A percentile compares a stretch with the other conserved stretches of the same genome.
Conservation (phyloP, 73 alveolate species). For the Paramecium pentaurelia region DNA sequence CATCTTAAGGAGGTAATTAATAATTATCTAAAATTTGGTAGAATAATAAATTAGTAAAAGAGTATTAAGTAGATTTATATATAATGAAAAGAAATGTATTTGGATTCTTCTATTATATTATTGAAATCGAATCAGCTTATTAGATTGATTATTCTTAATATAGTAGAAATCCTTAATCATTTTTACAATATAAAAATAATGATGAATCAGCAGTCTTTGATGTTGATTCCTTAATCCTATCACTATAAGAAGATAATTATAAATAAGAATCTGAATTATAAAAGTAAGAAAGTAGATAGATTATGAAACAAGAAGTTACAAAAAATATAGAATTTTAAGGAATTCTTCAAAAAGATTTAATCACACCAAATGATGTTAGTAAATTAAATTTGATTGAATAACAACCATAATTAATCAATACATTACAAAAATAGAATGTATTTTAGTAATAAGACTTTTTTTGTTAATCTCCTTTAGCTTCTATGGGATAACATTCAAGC, state of each 20-base stretch:
- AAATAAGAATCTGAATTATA: not conserved
- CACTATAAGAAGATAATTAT: not conserved
- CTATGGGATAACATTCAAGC: not conserved
- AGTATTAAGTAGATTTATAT: not conserved
- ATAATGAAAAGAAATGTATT: not conserved
- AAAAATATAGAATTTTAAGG: not conserved
- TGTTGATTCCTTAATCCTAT: not conserved
- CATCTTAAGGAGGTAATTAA: not conserved
- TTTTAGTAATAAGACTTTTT: not conserved
- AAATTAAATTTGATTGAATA: not conserved
- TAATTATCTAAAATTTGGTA: not conserved
- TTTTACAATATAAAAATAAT: not conserved
- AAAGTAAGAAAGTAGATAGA: not conserved
- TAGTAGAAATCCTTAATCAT: not conserved
- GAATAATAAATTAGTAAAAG: not conserved
- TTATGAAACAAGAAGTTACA: not conserved
- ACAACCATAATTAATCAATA: not conserved
- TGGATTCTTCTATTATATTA: constrained; percentile 6
- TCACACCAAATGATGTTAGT: not conserved
- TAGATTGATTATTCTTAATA: not conserved
- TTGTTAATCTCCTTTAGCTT: not conserved
- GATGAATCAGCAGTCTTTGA: not conserved
- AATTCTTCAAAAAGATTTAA: not conserved
- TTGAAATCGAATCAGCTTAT: not conserved
- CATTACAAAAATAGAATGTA: not conserved